These are phyloP conservation scores for Apiospora pterosperma DNA, from an alignment of 2,329 filamentous ascomycete genomes.

Conservation along the genomic window DNA sequence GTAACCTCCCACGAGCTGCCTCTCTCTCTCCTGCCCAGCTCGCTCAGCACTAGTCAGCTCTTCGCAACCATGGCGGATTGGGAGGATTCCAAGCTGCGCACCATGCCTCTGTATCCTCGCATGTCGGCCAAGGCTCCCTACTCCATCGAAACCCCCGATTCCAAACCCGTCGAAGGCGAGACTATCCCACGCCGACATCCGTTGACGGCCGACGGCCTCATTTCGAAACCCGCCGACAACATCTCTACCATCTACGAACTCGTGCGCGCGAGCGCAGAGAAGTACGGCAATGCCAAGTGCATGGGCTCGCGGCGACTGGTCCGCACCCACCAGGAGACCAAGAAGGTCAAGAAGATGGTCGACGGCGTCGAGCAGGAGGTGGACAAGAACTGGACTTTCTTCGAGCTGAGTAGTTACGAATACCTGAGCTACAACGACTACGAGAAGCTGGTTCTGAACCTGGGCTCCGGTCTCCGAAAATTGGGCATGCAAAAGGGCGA, in stretches of 20 bases:
- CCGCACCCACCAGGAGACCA: conserved; percentile 76
- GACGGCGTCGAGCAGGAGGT: conserved; percentile 76
- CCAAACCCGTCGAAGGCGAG: conserved; percentile 64
- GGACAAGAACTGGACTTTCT: conserved; percentile 87
- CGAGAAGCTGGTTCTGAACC: conserved; percentile 62
- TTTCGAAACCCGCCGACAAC: conserved; percentile 56
- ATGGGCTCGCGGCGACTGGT: conserved; percentile 71
- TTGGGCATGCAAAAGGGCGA: conserved; percentile 68
- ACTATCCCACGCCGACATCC: conserved; percentile 70
- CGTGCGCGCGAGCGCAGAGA: conserved; percentile 61
- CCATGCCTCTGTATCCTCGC: conserved; percentile 34
- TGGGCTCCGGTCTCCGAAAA: conserved; percentile 69
- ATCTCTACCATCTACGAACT: conserved; percentile 75
- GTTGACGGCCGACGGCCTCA: conserved; percentile 58
- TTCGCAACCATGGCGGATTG: conserved; percentile 21
- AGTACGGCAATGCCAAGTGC: conserved; percentile 62
- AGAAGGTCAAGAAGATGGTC: conserved; percentile 85
- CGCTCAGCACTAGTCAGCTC: background rate
- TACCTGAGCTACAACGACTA: conserved; percentile 79
- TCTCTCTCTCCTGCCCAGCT: background rate
- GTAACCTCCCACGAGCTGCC: background rate
- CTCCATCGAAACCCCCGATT: conserved; percentile 64
- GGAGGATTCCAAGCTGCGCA: conserved; percentile 26
- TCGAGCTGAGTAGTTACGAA: conserved; percentile 75
- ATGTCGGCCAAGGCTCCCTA: conserved; percentile 61